Evolutionary conservation across 352 stramenopile genomes (phyloP).

Genomic region (Elongisporangium senticosum): DNA sequence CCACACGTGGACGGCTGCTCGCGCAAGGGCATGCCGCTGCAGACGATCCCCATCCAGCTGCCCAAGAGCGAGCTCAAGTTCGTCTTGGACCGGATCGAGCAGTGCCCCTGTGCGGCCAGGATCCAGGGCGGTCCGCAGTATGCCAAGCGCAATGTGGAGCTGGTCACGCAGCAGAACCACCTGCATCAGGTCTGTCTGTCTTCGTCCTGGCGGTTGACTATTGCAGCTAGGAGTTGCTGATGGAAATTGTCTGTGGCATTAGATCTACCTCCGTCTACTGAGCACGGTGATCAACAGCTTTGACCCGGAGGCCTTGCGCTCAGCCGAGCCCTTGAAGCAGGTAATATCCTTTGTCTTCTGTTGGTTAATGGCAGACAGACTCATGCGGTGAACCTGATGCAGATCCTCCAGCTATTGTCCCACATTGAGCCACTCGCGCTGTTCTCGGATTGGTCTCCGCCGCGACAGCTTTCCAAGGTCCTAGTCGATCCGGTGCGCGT

Average conservation of each 20-base stretch:
- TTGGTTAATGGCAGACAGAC: not conserved
- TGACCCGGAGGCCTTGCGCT: slow-evolving; percentile 35
- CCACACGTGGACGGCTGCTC: slow-evolving; percentile 80
- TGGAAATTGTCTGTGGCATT: slow-evolving; percentile 1
- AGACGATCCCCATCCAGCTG: slow-evolving; percentile 57
- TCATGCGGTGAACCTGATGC: not conserved
- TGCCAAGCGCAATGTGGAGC: slow-evolving; percentile 35
- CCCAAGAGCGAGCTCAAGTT: slow-evolving; percentile 87
- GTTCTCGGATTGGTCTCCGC: slow-evolving; percentile 76
- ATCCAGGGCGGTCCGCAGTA: slow-evolving; percentile 68
- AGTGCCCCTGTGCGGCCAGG: slow-evolving; percentile 48
- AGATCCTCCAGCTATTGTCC: slow-evolving; percentile 60
- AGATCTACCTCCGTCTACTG: slow-evolving; percentile 74
- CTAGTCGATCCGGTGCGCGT: slow-evolving; percentile 39
- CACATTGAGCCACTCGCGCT: slow-evolving; percentile 62
- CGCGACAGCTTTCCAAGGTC: slow-evolving; percentile 39
- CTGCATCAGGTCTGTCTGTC: slow-evolving; percentile 51
- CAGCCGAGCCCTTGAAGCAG: slow-evolving; percentile 55
- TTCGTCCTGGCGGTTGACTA: not conserved
- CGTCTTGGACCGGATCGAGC: slow-evolving; percentile 68
- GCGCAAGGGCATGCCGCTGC: slow-evolving; percentile 78
- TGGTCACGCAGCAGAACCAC: slow-evolving; percentile 69
- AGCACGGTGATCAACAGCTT: slow-evolving; percentile 51
- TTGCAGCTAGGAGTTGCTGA: slow-evolving; percentile 1
- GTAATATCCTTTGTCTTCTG: slow-evolving; percentile 15